Percentiles rank a stretch among this genome's conserved stretches.
These are phyloP conservation scores for Guyanaporus albipodus DNA, from an alignment of 768 basidiomycete species.

Conservation along the genomic window DNA sequence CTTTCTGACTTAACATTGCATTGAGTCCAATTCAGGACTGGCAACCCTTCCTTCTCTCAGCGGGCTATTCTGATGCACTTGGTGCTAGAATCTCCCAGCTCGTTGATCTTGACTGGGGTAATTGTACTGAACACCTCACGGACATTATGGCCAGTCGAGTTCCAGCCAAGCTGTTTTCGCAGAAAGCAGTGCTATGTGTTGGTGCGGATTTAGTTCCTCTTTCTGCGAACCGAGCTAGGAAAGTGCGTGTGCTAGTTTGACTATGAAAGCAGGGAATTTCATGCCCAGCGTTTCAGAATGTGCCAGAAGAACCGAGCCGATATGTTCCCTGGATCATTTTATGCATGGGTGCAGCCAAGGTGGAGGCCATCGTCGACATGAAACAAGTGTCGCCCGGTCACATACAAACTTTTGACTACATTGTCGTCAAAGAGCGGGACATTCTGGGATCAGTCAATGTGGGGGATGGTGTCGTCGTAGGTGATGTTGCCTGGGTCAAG, in stretches of 20 bases:
- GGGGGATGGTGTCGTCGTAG: slow-evolving; percentile 34
- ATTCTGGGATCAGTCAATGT: slow-evolving; percentile 26
- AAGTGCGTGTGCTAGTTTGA: slow-evolving; percentile 7
- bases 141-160: slow-evolving; percentile 59
- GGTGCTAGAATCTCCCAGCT: slow-evolving; percentile 43
- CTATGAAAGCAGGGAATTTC: background rate
- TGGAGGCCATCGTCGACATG: slow-evolving; percentile 60
- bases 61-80: slow-evolving; percentile 43
- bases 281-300: slow-evolving; percentile 17
- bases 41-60: slow-evolving; percentile 54
- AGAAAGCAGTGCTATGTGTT: slow-evolving; percentile 56
- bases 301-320: slow-evolving; percentile 37
- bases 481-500: slow-evolving; percentile 72
- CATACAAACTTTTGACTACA: slow-evolving; percentile 48
- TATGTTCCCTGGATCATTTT: slow-evolving; percentile 63
- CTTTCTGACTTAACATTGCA: slow-evolving; percentile 3
- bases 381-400: slow-evolving; percentile 28
- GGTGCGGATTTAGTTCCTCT: slow-evolving; percentile 52
- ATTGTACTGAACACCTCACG: slow-evolving; percentile 45
- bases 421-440: slow-evolving; percentile 52
- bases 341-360: slow-evolving; percentile 69
- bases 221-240: slow-evolving; percentile 25
- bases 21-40: slow-evolving; percentile 44
- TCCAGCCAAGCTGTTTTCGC: slow-evolving; percentile 53
- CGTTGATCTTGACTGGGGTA: slow-evolving; percentile 49